Evolutionary conservation across 768 basidiomycete genomes (phyloP).

Genomic region (Pleurotus tuber-regium): DNA sequence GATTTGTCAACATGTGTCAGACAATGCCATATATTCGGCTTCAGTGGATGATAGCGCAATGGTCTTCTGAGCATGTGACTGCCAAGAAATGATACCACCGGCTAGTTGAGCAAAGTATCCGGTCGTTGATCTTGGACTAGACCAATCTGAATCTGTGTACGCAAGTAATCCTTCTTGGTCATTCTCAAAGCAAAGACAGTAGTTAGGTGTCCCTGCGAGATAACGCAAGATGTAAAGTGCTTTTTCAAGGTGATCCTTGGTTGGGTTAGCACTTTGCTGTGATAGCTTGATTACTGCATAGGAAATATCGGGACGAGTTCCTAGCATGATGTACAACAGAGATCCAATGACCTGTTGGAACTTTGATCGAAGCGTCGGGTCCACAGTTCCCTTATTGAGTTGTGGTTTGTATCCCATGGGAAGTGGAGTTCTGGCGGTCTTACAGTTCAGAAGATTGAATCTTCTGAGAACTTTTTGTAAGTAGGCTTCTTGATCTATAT

Average conservation of each 20-base stretch:
- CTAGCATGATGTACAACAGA: conserved; percentile 16
- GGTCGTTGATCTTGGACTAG: conserved; percentile 21
- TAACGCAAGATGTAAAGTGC: conserved; percentile 23
- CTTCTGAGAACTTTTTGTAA: conserved; percentile 12
- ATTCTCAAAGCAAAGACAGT: conserved; percentile 16
- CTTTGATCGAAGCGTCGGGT: neutral
- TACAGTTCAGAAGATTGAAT: conserved; percentile 9
- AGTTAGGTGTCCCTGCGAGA: conserved; percentile 21
- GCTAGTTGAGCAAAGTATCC: conserved; percentile 26
- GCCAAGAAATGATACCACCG: conserved; percentile 28
- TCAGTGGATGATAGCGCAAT: conserved; percentile 29
- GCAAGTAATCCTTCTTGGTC: neutral
- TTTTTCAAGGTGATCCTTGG: conserved; percentile 21
- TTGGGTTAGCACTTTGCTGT: conserved; percentile 22
- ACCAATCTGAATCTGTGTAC: conserved; percentile 23
- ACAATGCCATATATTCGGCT: too few relatives aligned
- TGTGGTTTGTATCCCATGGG: conserved; percentile 3
- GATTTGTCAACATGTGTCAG: too few relatives aligned
- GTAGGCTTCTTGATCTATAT: conserved; percentile 9
- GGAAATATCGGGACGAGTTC: conserved; percentile 26
- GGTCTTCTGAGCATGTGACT: conserved; percentile 27
- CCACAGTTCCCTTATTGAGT: neutral
- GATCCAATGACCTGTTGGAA: conserved; percentile 22
- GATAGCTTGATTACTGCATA: conserved; percentile 22
- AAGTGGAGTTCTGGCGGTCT: conserved; percentile 13